These are phyloP conservation scores for Pharus latifolius DNA, from an alignment of 176 grass and related monocot genomes.

Conservation along the genomic window DNA sequence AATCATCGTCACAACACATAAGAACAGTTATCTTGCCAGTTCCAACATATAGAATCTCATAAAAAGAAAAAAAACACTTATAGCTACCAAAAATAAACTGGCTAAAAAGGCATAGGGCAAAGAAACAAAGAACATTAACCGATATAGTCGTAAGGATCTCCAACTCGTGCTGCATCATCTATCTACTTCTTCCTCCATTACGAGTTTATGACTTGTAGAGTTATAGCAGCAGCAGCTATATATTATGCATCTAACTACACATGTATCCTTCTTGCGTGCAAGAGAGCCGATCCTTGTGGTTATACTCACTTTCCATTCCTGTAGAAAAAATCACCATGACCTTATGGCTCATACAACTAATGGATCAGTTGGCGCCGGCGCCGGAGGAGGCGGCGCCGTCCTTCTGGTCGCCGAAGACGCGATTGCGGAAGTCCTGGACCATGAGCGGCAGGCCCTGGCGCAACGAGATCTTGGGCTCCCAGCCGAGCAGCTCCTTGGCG, in stretches of 20 bases:
- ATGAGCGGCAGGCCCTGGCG: slow-evolving; percentile 59
- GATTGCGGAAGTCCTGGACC: slow-evolving; percentile 67
- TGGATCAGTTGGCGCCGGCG: neutral
- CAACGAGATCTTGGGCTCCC: slow-evolving; percentile 74
- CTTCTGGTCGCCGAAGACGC: slow-evolving; percentile 66
- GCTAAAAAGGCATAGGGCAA: neutral
- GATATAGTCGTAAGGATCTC: neutral
- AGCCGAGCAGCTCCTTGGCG: slow-evolving; percentile 67
- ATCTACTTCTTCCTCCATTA: neutral
- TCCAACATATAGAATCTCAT: neutral
- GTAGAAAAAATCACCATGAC: neutral
- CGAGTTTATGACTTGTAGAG: neutral
- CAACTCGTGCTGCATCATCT: neutral
- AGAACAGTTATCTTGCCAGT: neutral
- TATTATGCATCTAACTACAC: neutral
- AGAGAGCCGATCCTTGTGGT: neutral
- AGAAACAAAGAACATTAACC: neutral
- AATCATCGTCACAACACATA: neutral
- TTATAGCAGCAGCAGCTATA: neutral
- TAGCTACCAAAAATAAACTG: slow-evolving; percentile 14
- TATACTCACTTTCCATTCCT: neutral
- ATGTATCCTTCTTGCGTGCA: neutral
- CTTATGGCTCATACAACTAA: no score
- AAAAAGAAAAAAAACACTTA: slow-evolving; percentile 7
- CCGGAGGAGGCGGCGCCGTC: neutral